Evolutionary conservation across 2,329 filamentous ascomycete species (phyloP).

Genomic region (Lasiodiplodia sp.): DNA sequence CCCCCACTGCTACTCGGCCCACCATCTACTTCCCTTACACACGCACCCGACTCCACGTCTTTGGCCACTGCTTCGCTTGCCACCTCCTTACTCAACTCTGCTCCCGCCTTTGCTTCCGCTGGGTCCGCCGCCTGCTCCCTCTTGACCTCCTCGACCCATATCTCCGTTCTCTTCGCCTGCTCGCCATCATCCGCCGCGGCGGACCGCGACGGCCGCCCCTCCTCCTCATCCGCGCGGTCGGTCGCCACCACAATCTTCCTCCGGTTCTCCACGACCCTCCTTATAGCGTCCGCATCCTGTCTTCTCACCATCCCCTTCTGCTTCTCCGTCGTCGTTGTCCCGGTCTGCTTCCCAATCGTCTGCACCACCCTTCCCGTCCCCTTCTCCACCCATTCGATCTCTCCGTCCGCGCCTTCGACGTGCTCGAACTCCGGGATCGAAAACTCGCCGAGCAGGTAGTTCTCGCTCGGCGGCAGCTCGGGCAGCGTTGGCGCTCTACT

Average conservation of each 20-base stretch:
- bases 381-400: background rate
- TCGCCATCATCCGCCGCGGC: background rate
- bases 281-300: background rate
- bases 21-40: background rate
- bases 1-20: background rate
- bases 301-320: background rate
- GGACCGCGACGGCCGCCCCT: background rate
- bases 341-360: background rate
- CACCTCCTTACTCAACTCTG: background rate
- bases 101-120: too few relatives aligned
- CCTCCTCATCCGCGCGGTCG: background rate
- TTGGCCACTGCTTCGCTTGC: background rate
- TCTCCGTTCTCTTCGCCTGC: background rate
- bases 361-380: background rate
- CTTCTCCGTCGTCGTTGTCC: background rate
- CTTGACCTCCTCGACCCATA: background rate
- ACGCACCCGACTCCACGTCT: background rate
- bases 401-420: background rate
- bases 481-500: background rate
- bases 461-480: background rate
- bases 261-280: background rate
- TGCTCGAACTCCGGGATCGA: background rate
- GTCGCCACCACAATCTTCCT: background rate
- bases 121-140: background rate
- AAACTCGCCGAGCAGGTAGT: background rate